Base-by-base conservation (phyloP, 1,284 basidiomycete genomes). In the Takashimella tepidaria region DNA sequence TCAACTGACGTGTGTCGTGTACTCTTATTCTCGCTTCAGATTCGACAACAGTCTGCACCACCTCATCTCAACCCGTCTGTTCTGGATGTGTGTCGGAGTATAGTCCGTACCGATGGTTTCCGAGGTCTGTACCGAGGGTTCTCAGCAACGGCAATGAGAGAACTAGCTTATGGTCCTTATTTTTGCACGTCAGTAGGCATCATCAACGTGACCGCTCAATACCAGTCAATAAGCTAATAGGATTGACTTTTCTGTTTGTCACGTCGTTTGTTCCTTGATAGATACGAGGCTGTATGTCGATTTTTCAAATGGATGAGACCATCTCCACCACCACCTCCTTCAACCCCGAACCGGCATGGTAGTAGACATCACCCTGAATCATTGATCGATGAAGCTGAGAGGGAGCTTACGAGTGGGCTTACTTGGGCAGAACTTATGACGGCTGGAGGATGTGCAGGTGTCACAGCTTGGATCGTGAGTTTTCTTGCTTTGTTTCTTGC, bases 81-180 rank as follows among this genome's bases (percentile, higher is more conserved):
- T 0, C 69, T 78, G 22, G 73, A 77, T 31, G 80, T 89, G 25
- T 79, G 82, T 2, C 66, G 73, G 41, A 73, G 79, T 50, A 82
- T 92, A 40, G 70, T 84, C 49, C 76, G 75, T 23, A 72, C 77
- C 23, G 77, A 80, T 43, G 87, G 88, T 0, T 24, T 88, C 5
- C 69, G 75, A 37, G 88, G 86, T 0, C 73, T 92, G n/a, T 92
- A 88, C 69, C 82, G 89, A 5, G 89, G 89, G 0, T 76, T 87
- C 49, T 77, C 80, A 4, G 80, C 83, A 0, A 92, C 90, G 0
- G 83, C 83, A 1, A 67, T 88, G 42, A 78, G 89, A 50, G 89
- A 92, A 69, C 77, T 80, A 16, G 87, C 86, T 1, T 92, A 88
- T 64, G 89, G 89, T 4, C 83, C 85, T 3, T 92, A 92, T 73